Evolutionary conservation across 2,329 filamentous ascomycete species (phyloP).

Genomic region (Metarhizium sp.): DNA sequence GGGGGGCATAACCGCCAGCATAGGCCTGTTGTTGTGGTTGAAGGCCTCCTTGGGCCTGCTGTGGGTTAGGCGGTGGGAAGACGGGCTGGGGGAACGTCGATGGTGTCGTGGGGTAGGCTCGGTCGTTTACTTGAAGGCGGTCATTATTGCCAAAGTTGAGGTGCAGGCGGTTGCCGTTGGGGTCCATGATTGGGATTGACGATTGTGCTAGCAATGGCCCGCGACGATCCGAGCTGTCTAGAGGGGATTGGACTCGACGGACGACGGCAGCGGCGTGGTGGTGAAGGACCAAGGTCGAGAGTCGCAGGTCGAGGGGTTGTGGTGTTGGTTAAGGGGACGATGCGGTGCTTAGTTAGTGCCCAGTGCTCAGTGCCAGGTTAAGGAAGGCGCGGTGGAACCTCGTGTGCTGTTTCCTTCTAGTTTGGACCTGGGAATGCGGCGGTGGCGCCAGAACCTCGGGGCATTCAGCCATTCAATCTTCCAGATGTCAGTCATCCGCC

Average conservation of each 20-base stretch:
- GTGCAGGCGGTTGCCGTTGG: slow-evolving; percentile 52
- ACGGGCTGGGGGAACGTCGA: slow-evolving; percentile 95
- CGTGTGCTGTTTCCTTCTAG: too few species aligned
- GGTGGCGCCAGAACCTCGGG: too few species aligned
- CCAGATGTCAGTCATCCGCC: neutral
- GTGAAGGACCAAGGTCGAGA: neutral
- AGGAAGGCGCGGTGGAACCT: too few species aligned
- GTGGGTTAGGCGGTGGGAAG: slow-evolving; percentile 28
- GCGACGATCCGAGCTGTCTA: neutral
- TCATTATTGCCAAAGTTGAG: slow-evolving; percentile 61
- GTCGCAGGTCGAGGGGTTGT: neutral
- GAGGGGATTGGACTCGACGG: neutral
- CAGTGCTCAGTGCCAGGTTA: too few species aligned
- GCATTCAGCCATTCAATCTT: too few species aligned
- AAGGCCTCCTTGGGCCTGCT: slow-evolving; percentile 27
- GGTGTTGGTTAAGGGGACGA: neutral
- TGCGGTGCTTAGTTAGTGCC: too few species aligned
- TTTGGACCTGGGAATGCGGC: too few species aligned
- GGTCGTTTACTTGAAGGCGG: slow-evolving; percentile 51
- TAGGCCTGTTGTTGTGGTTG: slow-evolving; percentile 33
- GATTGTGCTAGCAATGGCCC: neutral
- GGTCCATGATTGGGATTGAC: slow-evolving; percentile 30
- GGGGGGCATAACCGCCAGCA: slow-evolving; percentile 33
- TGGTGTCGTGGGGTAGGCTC: slow-evolving; percentile 77
- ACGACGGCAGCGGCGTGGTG: neutral